These are phyloP conservation scores for Guillardia theta DNA, from an alignment of 78 protist genomes.

Conservation along the genomic window DNA sequence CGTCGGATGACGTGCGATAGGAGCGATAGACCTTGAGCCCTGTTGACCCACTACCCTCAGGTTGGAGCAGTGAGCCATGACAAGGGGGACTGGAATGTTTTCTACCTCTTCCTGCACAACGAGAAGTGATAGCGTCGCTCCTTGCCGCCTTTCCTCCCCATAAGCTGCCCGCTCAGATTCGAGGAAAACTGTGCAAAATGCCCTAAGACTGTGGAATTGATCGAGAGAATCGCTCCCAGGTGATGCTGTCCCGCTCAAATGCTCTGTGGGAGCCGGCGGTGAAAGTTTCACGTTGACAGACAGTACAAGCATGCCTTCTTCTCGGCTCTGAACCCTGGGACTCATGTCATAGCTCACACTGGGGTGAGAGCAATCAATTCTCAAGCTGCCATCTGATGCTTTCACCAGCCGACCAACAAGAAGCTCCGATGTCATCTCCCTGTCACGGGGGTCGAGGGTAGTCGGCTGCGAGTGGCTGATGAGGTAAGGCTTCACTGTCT, in stretches of 20 bases:
- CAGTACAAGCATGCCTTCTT: constrained; percentile 58
- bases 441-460: constrained; percentile 12
- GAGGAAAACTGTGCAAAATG: constrained; percentile 33
- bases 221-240: not conserved
- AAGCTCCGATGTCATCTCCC: constrained; percentile 54
- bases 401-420: constrained; percentile 49
- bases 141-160: not conserved
- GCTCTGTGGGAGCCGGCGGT: too few species aligned
- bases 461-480: constrained; percentile 39
- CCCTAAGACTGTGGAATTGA: not conserved
- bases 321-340: constrained; percentile 55
- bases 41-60: too few species aligned
- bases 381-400: not conserved
- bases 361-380: not conserved
- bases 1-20: not conserved
- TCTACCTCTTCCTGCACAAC: constrained; percentile 46
- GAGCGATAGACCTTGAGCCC: too few species aligned
- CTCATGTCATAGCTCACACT: constrained; percentile 37
- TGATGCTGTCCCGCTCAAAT: too few species aligned
- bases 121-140: not conserved
- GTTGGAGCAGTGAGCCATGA: constrained; percentile 3
- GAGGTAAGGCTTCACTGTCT: not conserved
- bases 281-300: too few species aligned
- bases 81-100: constrained; percentile 54
- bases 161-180: not conserved